A percentile compares a stretch with the other conserved stretches of the same genome.
Conservation (phyloP, 129 eudicot species). For the Flaveria brownii region DNA sequence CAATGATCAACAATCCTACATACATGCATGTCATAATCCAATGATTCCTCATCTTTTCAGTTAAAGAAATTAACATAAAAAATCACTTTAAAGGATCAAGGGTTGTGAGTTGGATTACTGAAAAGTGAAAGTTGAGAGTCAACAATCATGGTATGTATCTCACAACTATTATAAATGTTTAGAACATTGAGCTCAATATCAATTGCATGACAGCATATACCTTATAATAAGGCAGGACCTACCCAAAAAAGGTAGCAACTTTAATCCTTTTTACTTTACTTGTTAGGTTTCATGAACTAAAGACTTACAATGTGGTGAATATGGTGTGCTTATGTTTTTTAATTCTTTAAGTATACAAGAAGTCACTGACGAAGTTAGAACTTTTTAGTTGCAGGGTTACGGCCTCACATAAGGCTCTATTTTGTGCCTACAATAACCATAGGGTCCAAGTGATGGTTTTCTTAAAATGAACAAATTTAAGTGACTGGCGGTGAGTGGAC, state of each 20-base stretch:
- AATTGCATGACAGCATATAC: slow-evolving; percentile 48
- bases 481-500: too few relatives aligned
- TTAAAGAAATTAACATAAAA: slow-evolving; percentile 23
- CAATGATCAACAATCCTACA: slow-evolving; percentile 30
- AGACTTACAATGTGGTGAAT: slow-evolving; percentile 29
- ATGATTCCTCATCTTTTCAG: slow-evolving; percentile 37
- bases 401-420: too few relatives aligned
- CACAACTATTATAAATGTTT: slow-evolving; percentile 26
- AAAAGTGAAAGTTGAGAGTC: slow-evolving; percentile 29
- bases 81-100: slow-evolving; percentile 22
- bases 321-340: neutral
- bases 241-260: slow-evolving; percentile 32
- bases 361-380: too few relatives aligned
- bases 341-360: too few relatives aligned
- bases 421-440: too few relatives aligned
- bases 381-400: too few relatives aligned
- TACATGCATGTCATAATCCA: slow-evolving; percentile 32
- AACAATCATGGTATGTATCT: slow-evolving; percentile 25
- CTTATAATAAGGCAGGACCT: slow-evolving; percentile 39
- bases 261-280: slow-evolving; percentile 37
- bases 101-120: slow-evolving; percentile 15
- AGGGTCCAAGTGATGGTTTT: too few relatives aligned
- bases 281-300: slow-evolving; percentile 55
- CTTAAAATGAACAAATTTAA: too few relatives aligned
- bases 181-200: slow-evolving; percentile 17